These are phyloP conservation scores for Mycena belliarum DNA, from an alignment of 768 basidiomycete species.

Conservation along the genomic window DNA sequence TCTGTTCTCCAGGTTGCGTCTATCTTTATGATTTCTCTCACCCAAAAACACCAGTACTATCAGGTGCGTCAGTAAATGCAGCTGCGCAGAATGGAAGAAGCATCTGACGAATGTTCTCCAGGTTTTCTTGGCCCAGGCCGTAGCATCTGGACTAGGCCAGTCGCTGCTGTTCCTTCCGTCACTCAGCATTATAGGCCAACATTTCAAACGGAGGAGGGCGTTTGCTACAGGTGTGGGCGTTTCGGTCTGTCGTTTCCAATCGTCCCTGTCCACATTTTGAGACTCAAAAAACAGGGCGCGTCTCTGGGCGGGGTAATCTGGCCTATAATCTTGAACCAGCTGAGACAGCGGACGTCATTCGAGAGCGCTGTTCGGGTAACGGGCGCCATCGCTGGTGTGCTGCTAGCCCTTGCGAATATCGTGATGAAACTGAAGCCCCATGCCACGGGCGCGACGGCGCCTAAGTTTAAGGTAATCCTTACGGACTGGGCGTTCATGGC, in stretches of 20 bases:
- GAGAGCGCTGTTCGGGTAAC: constrained; percentile 9
- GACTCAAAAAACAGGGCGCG: constrained; percentile 1
- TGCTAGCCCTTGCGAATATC: constrained; percentile 8
- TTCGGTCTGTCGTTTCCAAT: neutral
- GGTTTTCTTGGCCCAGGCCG: constrained; percentile 16
- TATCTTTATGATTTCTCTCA: constrained; percentile 16
- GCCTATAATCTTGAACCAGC: constrained; percentile 16
- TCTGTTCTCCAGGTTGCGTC: constrained; percentile 13
- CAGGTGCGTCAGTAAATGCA: neutral
- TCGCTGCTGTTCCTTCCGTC: constrained; percentile 14
- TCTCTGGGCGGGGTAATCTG: constrained; percentile 16
- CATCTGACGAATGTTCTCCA: neutral
- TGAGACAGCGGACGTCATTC: constrained; percentile 8
- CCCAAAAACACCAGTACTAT: constrained; percentile 14
- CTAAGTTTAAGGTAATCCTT: constrained; percentile 18
- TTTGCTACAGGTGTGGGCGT: constrained; percentile 14
- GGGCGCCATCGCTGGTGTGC: constrained; percentile 5
- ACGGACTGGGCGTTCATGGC: constrained; percentile 17
- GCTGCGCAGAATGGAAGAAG: too few species aligned
- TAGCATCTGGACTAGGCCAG: constrained; percentile 13
- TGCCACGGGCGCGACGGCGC: constrained; percentile 1
- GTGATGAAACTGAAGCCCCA: constrained; percentile 10
- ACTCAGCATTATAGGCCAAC: constrained; percentile 13
- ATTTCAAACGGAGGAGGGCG: constrained; percentile 13
- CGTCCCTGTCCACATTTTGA: too few species aligned